These are phyloP conservation scores for Aspergillus sp. DNA, from an alignment of 2,329 filamentous ascomycete genomes.

Conservation along the genomic window DNA sequence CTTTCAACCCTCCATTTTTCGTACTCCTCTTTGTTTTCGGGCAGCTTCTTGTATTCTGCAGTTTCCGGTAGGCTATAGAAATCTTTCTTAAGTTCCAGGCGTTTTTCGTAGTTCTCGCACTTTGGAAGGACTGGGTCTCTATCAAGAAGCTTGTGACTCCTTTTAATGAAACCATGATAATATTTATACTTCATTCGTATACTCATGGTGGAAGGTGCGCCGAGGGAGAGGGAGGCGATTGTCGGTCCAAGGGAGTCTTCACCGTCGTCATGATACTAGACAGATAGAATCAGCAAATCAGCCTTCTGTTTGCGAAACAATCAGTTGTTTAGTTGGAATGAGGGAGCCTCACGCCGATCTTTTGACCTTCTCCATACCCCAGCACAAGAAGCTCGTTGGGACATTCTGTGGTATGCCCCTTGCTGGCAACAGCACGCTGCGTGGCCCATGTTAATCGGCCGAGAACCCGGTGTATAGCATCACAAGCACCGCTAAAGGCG, in stretches of 20 bases:
- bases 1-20: too few species aligned
- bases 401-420: constrained; percentile 27
- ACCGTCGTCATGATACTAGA: constrained; percentile 59
- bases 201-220: constrained; percentile 52
- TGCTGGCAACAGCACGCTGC: constrained; percentile 35
- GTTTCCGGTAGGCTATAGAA: constrained; percentile 22
- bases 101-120: constrained; percentile 27
- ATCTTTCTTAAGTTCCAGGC: constrained; percentile 24
- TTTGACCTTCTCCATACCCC: constrained; percentile 57
- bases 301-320: too few species aligned
- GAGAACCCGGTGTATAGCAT: constrained; percentile 45
- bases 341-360: constrained; percentile 46
- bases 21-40: too few species aligned
- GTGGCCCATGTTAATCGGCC: constrained; percentile 57
- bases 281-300: neutral
- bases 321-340: neutral
- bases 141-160: constrained; percentile 12
- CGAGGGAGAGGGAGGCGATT: constrained; percentile 57
- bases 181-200: constrained; percentile 57
- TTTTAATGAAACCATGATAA: constrained; percentile 30
- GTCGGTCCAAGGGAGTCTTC: constrained; percentile 56
- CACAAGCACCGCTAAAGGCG: constrained; percentile 43
- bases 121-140: constrained; percentile 34
- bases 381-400: constrained; percentile 60
- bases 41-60: constrained; percentile 19